Conservation (phyloP, 306 rosid genomes). For the Sicyos edulis region DNA sequence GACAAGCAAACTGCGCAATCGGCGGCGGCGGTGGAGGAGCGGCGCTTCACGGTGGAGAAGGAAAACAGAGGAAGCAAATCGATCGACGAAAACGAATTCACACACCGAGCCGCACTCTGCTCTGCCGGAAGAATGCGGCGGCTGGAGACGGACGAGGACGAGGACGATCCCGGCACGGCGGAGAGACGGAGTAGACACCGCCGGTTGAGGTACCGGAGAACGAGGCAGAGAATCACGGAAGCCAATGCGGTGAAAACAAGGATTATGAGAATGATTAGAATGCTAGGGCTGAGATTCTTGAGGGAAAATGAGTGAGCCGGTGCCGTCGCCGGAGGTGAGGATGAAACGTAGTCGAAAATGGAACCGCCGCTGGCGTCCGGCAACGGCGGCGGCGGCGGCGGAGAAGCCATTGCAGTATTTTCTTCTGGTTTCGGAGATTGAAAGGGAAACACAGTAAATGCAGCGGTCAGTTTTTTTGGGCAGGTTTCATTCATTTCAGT, state of each 20-base stretch:
- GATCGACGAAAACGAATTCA: neutral
- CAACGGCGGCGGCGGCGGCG: constrained; percentile 15
- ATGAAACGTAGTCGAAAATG: constrained; percentile 1
- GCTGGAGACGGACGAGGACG: neutral
- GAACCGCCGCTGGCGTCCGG: neutral
- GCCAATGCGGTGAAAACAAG: constrained; percentile 14
- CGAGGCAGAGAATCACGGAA: constrained; percentile 19
- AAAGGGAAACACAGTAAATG: neutral
- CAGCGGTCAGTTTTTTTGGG: constrained; percentile 16
- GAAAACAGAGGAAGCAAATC: constrained; percentile 21
- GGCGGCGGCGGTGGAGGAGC: constrained; percentile 14
- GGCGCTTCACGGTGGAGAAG: constrained; percentile 23
- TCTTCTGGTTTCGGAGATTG: neutral
- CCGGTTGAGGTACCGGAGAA: constrained; percentile 21
- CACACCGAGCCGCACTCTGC: neutral
- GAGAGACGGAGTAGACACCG: constrained; percentile 23
- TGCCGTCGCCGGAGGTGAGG: neutral
- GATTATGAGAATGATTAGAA: constrained; percentile 13
- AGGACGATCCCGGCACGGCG: neutral
- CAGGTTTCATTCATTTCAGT: constrained; percentile 11
- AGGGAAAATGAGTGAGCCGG: constrained; percentile 4
- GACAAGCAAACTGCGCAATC: constrained; percentile 34
- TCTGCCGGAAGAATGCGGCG: neutral
- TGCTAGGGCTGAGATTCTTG: constrained; percentile 18
- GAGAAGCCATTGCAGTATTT: constrained; percentile 1